A percentile compares a stretch with the other conserved stretches of the same genome.
Conservation (phyloP, 1,284 basidiomycete species). For the Macrocystidia cucumis region DNA sequence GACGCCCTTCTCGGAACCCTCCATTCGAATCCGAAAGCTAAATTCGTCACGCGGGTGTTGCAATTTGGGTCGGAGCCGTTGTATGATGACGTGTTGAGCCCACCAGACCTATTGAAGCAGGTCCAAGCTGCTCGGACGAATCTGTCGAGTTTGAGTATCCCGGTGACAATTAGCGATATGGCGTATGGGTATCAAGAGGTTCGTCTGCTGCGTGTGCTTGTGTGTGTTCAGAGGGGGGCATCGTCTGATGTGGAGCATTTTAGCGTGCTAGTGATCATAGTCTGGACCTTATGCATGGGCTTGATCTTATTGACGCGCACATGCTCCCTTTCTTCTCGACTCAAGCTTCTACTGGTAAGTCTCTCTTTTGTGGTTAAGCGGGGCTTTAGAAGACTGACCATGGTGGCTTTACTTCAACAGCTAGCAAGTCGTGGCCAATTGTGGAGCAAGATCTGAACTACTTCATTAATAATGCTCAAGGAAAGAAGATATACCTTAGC, state of each 20-base stretch:
- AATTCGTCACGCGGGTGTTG: constrained; percentile 58
- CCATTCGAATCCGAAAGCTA: constrained; percentile 55
- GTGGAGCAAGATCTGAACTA: constrained; percentile 51
- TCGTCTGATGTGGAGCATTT: constrained; percentile 3
- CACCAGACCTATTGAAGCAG: constrained; percentile 45
- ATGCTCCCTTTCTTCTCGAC: constrained; percentile 69
- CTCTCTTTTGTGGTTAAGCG: constrained; percentile 1
- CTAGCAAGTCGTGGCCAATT: constrained; percentile 54
- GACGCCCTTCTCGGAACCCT: constrained; percentile 48
- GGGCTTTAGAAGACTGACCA: constrained; percentile 2
- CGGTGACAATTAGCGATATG: constrained; percentile 57
- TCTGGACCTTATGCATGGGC: constrained; percentile 49
- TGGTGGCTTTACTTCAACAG: constrained; percentile 19
- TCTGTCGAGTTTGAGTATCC: constrained; percentile 47
- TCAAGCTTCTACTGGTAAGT: constrained; percentile 47
- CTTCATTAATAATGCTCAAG: constrained; percentile 49
- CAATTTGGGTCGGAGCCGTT: constrained; percentile 75
- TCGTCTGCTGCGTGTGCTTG: constrained; percentile 8
- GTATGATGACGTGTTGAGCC: constrained; percentile 51
- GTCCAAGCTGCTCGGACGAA: constrained; percentile 42
- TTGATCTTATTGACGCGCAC: constrained; percentile 65
- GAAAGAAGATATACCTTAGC: constrained; percentile 68
- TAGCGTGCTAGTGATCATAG: constrained; percentile 41
- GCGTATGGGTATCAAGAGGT: constrained; percentile 39
- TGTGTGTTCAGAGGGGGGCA: constrained; percentile 1